Conservation (phyloP, 768 basidiomycete genomes). For the Boletus patriciae region DNA sequence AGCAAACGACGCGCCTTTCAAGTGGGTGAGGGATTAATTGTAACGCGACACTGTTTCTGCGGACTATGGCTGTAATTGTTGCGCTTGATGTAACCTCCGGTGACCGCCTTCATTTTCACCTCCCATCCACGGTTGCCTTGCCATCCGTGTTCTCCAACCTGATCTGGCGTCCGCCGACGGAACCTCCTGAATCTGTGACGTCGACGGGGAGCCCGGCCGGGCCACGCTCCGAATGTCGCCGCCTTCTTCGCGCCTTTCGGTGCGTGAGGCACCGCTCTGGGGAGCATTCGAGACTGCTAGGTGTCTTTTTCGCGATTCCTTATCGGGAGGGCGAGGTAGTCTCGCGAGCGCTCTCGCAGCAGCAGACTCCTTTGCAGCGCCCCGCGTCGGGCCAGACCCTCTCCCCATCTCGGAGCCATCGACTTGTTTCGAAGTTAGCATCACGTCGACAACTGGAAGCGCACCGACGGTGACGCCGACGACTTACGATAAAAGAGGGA, state of each 20-base stretch:
- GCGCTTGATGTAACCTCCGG: neutral
- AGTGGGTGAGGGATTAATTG: neutral
- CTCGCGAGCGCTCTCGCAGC: slow-evolving; percentile 12
- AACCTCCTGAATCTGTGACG: neutral
- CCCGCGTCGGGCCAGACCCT: slow-evolving; percentile 10
- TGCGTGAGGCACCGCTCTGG: neutral
- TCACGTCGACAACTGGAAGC: neutral
- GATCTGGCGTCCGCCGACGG: neutral
- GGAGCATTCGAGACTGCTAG: too few species aligned
- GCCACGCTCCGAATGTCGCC: neutral
- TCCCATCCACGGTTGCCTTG: neutral
- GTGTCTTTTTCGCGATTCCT: too few species aligned
- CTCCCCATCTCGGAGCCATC: slow-evolving; percentile 11
- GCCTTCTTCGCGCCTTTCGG: neutral
- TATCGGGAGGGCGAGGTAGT: neutral
- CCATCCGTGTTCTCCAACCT: neutral
- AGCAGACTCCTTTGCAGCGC: slow-evolving; percentile 11
- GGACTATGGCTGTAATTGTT: neutral
- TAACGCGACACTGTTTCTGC: neutral
- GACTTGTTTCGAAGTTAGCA: neutral
- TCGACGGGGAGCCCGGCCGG: neutral
- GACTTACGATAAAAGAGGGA: slow-evolving; percentile 9
- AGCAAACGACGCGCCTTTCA: neutral
- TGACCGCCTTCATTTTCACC: neutral
- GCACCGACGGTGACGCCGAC: neutral